Evolutionary conservation across 2,329 filamentous ascomycete species (phyloP).

Genomic region (Fusarium sp.): DNA sequence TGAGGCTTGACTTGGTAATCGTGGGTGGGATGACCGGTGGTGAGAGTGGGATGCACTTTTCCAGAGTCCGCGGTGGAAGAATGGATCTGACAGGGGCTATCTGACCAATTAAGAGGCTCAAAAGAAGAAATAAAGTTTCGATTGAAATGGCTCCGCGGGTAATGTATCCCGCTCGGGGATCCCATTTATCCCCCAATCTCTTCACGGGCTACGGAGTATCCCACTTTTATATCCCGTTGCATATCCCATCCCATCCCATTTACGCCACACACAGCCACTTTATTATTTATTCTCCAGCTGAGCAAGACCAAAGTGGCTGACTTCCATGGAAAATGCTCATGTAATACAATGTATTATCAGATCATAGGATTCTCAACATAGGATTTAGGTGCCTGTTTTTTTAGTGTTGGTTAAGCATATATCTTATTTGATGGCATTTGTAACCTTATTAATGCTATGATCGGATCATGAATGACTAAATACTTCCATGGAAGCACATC

Average conservation of each 20-base stretch:
- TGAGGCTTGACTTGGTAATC: slow-evolving; percentile 42
- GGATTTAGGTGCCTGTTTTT: background rate
- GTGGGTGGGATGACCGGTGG: slow-evolving; percentile 35
- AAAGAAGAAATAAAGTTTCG: background rate
- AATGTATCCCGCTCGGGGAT: slow-evolving; percentile 31
- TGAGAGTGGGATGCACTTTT: slow-evolving; percentile 36
- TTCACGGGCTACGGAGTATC: too few relatives aligned
- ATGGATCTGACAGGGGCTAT: background rate
- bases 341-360: too few relatives aligned
- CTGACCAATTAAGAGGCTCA: fast-evolving
- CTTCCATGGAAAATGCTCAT: background rate
- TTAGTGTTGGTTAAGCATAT: slow-evolving; percentile 9
- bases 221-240: too few relatives aligned
- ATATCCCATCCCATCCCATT: slow-evolving; percentile 1
- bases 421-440: background rate
- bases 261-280: slow-evolving; percentile 8
- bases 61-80: background rate
- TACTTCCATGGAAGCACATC: background rate
- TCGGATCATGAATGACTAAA: background rate
- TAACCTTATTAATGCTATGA: background rate
- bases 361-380: background rate
- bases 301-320: background rate
- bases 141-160: background rate
- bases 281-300: background rate
- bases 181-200: slow-evolving; percentile 9